These are phyloP conservation scores for Penicillium egyptiacum DNA, from an alignment of 495 filamentous ascomycete species.

Conservation along the genomic window DNA sequence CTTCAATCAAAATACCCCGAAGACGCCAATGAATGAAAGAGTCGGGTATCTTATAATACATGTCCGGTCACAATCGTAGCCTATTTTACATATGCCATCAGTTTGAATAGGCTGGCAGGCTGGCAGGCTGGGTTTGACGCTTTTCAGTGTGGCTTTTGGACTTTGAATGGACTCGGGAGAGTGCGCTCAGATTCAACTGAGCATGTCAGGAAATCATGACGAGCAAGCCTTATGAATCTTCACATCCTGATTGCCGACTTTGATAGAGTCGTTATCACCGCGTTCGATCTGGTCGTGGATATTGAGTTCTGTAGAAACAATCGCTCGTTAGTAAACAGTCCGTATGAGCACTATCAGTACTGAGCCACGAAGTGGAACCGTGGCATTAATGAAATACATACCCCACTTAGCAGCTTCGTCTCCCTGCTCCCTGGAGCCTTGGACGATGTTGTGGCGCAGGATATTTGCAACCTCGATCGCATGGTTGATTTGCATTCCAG, in stretches of 20 bases:
- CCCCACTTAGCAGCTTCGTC: slow-evolving; percentile 63
- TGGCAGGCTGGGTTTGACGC: not conserved
- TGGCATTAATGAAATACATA: slow-evolving; percentile 39
- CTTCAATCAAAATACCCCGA: slow-evolving; percentile 40
- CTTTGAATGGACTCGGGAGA: slow-evolving; percentile 7
- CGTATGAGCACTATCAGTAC: too few relatives aligned
- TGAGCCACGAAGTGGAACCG: not conserved
- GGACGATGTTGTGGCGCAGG: slow-evolving; percentile 81
- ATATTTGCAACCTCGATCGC: slow-evolving; percentile 82
- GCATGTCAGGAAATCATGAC: slow-evolving; percentile 21
- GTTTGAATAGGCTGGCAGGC: not conserved
- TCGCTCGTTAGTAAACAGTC: slow-evolving; percentile 10
- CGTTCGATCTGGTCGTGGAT: slow-evolving; percentile 91
- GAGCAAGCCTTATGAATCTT: slow-evolving; percentile 51
- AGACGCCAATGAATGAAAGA: slow-evolving; percentile 40
- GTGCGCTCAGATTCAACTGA: slow-evolving; percentile 7
- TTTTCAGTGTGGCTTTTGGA: not conserved
- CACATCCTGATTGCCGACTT: slow-evolving; percentile 49
- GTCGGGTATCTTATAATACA: slow-evolving; percentile 53
- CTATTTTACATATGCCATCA: slow-evolving; percentile 6
- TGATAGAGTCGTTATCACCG: slow-evolving; percentile 87
- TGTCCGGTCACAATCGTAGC: slow-evolving; percentile 13
- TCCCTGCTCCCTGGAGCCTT: slow-evolving; percentile 60
- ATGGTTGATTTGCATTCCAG: slow-evolving; percentile 61
- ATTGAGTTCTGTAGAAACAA: slow-evolving; percentile 59